phyloP scores from a whole-genome alignment of 495 filamentous ascomycete species.

The Lineolata rhizophorae region DNA sequence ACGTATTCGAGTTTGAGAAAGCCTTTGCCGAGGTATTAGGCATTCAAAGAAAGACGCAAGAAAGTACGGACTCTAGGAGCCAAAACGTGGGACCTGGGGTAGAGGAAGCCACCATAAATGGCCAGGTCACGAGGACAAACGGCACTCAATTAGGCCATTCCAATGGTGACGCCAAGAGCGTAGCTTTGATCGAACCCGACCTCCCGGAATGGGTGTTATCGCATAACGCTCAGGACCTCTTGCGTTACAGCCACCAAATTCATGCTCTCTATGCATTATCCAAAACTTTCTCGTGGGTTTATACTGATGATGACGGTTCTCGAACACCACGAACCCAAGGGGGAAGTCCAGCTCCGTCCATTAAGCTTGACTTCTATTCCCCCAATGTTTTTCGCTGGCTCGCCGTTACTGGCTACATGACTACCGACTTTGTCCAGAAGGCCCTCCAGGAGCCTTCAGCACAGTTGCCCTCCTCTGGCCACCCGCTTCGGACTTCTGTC shows the following conservation, averaged over 20 bases:
- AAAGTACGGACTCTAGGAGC: too few relatives aligned
- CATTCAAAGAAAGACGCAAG: constrained; percentile 5
- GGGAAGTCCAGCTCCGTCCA: too few relatives aligned
- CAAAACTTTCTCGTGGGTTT: too few relatives aligned
- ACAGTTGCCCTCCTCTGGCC: not conserved
- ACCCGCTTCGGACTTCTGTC: not conserved
- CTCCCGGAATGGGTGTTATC: constrained; percentile 1
- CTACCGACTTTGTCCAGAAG: constrained; percentile 8
- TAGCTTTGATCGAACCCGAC: not conserved
- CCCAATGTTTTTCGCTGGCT: constrained; percentile 19
- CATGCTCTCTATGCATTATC: too few relatives aligned
- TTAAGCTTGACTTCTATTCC: constrained; percentile 13
- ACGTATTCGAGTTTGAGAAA: constrained; percentile 30
- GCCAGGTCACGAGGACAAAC: too few relatives aligned
- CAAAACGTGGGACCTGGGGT: too few relatives aligned
- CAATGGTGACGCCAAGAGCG: not conserved
- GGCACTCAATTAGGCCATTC: too few relatives aligned
- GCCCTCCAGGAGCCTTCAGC: constrained; percentile 4
- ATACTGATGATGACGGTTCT: too few relatives aligned
- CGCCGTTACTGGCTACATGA: constrained; percentile 13
- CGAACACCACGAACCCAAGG: too few relatives aligned
- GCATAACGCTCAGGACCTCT: too few relatives aligned
- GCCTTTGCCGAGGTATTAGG: constrained; percentile 18
- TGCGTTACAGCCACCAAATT: too few relatives aligned
- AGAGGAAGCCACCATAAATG: too few relatives aligned